These are phyloP conservation scores for Tetradesmus obliquus DNA, from an alignment of 139 green algal genomes.

Conservation along the genomic window DNA sequence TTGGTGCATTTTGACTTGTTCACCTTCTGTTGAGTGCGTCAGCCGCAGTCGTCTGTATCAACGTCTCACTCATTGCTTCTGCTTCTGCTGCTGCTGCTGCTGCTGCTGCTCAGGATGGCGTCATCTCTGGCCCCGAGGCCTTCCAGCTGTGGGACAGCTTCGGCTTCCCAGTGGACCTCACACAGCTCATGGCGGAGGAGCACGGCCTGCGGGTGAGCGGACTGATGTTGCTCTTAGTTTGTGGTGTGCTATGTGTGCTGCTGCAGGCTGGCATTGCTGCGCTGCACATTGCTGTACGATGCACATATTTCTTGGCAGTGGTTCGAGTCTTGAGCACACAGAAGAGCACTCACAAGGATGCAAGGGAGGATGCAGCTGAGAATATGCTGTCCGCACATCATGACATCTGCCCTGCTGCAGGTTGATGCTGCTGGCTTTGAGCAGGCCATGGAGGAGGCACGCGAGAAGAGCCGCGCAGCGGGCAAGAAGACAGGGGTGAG, in stretches of 20 bases:
- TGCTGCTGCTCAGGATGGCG: not conserved
- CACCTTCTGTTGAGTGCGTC: no score
- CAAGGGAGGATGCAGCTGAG: not conserved
- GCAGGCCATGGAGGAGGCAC: slow-evolving; percentile 85
- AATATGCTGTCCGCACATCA: not conserved
- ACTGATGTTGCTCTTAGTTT: slow-evolving; percentile 9
- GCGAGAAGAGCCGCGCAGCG: slow-evolving; percentile 75
- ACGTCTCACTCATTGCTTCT: no score
- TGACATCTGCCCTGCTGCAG: not conserved
- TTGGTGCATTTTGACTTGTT: no score
- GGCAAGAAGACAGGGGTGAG: slow-evolving; percentile 45
- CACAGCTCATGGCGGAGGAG: slow-evolving; percentile 96
- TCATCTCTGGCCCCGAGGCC: slow-evolving; percentile 64
- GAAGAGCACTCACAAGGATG: not conserved
- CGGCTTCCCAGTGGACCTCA: slow-evolving; percentile 98
- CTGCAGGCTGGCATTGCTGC: not conserved
- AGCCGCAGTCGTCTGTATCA: no score
- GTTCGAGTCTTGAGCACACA: no score
- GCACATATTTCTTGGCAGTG: no score
- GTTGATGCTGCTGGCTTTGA: slow-evolving; percentile 62
- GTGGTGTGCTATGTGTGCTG: not conserved
- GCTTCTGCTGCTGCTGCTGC: not conserved
- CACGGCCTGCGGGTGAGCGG: slow-evolving; percentile 87
- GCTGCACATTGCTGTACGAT: slow-evolving; percentile 24
- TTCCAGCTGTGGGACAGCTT: slow-evolving; percentile 98